Base-by-base conservation (phyloP, 441 rosid genomes). In the Melastoma candidum region DNA sequence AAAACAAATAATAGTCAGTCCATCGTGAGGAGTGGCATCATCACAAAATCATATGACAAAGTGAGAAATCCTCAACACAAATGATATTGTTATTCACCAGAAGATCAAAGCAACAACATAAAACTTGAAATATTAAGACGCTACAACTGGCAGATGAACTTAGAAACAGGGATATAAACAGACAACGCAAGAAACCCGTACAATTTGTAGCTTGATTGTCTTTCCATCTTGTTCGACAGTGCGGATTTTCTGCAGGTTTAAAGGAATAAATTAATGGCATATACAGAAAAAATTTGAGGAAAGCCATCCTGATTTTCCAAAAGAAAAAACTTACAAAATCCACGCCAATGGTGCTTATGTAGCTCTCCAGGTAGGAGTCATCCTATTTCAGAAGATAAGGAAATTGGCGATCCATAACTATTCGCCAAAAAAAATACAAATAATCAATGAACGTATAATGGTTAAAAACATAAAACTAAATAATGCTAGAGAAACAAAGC, bases 141-240 rank as follows among this genome's bases (percentile, higher is more conserved):
- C n/a, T 13, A 52, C 43, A 7, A 3, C 26, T n/a, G 17, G 17
- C 36, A 52, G 5, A 51, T 26, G 44, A 1, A 52, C 26, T 29
- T 11, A 14, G 22, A 7, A 39, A 39, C 22, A 17, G 22, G 22
- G 22, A 17, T 17, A 52, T 52, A 14, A 10, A 36, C 41, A 36
- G 41, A 36, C 41, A 2, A 36, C 8, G 8, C 41, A 13, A 52
- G 7, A 52, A 53, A 26, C 55, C 71, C 92, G 75, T 72, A 87
- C 98, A 55, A 90, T 85, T 76, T 90, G 98, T 54, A 90, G 90
- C 73, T 90, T 90, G 68, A 87, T 81, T 59, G 97, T 90, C 65
- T 90, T 87, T 24, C 93, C 96, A 66, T 90, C 96, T 60, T 90
- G 98, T 67, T 90, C 98, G 65, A 90, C 98, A 0, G 96, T 90